Evolutionary conservation across 345 rosid species (phyloP), one percentile per base, ranked within the genome.

Genomic region (Hypericum androsaemum): DNA sequence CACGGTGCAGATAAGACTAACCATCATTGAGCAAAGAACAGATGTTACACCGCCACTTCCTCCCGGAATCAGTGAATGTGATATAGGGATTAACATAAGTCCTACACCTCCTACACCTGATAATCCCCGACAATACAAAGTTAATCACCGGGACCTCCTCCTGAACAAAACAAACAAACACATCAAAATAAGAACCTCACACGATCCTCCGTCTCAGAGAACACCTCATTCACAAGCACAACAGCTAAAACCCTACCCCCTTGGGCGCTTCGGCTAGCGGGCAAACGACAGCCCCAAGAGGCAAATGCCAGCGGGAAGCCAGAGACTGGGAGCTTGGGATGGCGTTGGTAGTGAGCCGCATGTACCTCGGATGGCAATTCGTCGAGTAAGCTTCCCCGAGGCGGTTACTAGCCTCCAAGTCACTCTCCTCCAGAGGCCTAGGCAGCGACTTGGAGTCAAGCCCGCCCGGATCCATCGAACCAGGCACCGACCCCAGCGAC

Each of bases 31-130:
- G 92, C 63, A 88, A 70, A 43, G 88, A 55, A 68, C 97, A 94
- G 52, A 94, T 80, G 77, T 94, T 94, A 80, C 99, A 94, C 14
- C 97, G 87, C 99, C 99, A 94, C 77, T 94, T 94, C 66, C 96
- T 80, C 74, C 99, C 99, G 58, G 89, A 77, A 76, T 94, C 99
- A 0, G 92, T 71, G 75, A 94, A 94, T 5, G 80, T 74, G 62
- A 94, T 83, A 67, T 71, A 82, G 15, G 99, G 99, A 77, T 94
- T 94, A 62, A 94, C 83, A 70, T 88, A 94, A 56, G 99, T 88
- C 42, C 99, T 94, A 61, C 97, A 88, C 74, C 95, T 82, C 73
- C 96, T 82, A 74, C 99, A 94, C 56, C 99, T 97, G 62, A 94
- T 80, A 69, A 88, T 94, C 56, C 96, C 95, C 61, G 74, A 62